Evolutionary conservation across 2,329 filamentous ascomycete species (phyloP), one percentile per base, ranked within the genome.

Genomic region (Alternaria triticimaculans): DNA sequence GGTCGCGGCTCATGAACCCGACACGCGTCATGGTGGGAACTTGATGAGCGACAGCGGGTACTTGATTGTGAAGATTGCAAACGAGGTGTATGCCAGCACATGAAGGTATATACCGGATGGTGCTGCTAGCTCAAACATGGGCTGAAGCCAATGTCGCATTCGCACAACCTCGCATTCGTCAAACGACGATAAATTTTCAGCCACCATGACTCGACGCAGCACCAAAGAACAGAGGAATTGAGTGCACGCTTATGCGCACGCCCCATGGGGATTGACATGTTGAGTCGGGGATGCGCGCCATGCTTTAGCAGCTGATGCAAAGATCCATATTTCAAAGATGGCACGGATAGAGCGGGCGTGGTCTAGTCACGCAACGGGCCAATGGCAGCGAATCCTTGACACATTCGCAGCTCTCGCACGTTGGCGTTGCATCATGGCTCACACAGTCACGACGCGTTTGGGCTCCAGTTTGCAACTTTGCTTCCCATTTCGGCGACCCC

Each of bases 401-500:
- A 60, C 60, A 63, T 48, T 26, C 28, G 41, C 33, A 28, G 23
- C 43, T 53, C 56, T 54, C 49, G 20, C 23, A 51, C 60, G 56
- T 44, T 21, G 33, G 43, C 43, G 33, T 63, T 63, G 60, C 60
- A 63, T 63, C 60, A 60, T 50, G 25, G 41, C 20, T 14, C 30
- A 12, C 43, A 25, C 26, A 30, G 10, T 30, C 45, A 41, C 61
- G 58, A 60, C 45, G 45, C 41, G 57, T 51, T 63, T 23, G 25
- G 61, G 50, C 21, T 48, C 51, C 37, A 48, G 51, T 14, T 28
- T 61, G 61, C 53, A 48, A 49, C 14, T 44, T 45, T 44, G 46
- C 58, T 63, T 61, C 61, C 58, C 41, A 12, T 63, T 63, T 57
- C 51, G 58, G 61, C 46, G n/a, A 46, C 37, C 21, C 49, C 44